A percentile compares a stretch with the other conserved stretches of the same genome.
Conservation (phyloP, 768 basidiomycete genomes). For the Ramaria sp. region DNA sequence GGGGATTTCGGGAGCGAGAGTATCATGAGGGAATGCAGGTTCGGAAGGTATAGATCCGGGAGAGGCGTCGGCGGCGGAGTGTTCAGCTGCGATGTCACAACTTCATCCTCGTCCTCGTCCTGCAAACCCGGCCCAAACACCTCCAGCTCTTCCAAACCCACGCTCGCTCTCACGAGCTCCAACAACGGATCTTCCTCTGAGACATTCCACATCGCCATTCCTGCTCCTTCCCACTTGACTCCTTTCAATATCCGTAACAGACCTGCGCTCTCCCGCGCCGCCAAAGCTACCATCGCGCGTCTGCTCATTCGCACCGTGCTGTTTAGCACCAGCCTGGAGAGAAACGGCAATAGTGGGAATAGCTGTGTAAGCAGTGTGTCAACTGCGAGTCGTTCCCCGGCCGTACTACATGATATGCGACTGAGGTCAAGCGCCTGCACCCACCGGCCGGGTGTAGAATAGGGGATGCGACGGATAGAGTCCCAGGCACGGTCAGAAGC, state of each 20-base stretch:
- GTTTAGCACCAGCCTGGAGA: conserved; percentile 41
- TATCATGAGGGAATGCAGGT: conserved; percentile 47
- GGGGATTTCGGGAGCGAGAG: conserved; percentile 60
- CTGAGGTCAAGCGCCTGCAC: conserved; percentile 69
- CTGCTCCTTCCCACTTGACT: conserved; percentile 35
- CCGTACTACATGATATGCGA: conserved; percentile 30
- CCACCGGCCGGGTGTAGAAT: conserved; percentile 84
- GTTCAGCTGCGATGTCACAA: conserved; percentile 1
- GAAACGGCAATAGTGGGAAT: conserved; percentile 59
- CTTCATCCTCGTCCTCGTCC: conserved; percentile 34
- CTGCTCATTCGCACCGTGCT: conserved; percentile 50
- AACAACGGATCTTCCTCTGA: conserved; percentile 42
- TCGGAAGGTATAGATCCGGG: conserved; percentile 42
- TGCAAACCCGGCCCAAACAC: conserved; percentile 44
- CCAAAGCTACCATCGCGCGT: conserved; percentile 41
- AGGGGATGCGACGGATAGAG: conserved; percentile 76
- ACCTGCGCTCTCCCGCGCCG: conserved; percentile 36
- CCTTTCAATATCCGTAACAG: conserved; percentile 45
- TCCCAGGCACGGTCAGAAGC: conserved; percentile 75
- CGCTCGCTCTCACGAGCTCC: conserved; percentile 41
- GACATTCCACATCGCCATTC: conserved; percentile 17
- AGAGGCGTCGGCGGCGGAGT: conserved; percentile 17
- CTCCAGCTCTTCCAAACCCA: conserved; percentile 51
- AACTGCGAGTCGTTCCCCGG: conserved; percentile 38
- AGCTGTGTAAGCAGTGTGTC: conserved; percentile 55